These are phyloP conservation scores for Fragilaria crotonensis DNA, from an alignment of 108 stramenopile species.

Conservation along the genomic window DNA sequence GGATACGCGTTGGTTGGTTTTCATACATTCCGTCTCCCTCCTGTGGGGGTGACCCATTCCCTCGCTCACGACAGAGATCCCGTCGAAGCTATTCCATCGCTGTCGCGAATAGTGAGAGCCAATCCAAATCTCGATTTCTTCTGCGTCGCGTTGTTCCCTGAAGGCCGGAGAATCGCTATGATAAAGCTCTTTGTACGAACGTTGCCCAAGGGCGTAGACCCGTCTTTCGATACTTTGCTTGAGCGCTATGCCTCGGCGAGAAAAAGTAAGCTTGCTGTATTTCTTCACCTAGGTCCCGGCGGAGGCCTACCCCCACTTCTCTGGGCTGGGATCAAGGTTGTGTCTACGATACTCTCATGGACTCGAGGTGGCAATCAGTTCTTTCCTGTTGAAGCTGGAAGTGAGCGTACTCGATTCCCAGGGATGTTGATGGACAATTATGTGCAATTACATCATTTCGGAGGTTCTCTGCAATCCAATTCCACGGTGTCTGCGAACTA, in stretches of 20 bases:
- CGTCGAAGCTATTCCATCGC: conserved; percentile 42
- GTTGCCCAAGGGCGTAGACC: conserved; percentile 52
- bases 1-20: conserved; percentile 48
- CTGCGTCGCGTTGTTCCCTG: conserved; percentile 20
- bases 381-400: conserved; percentile 17
- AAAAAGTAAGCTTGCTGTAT: conserved; percentile 32
- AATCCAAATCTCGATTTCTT: conserved; percentile 60
- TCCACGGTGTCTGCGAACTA: conserved; percentile 43
- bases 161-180: conserved; percentile 10
- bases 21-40: conserved; percentile 33
- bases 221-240: conserved; percentile 48
- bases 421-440: conserved; percentile 23
- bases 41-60: conserved; percentile 3
- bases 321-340: conserved; percentile 7
- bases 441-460: conserved; percentile 38
- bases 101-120: conserved; percentile 32
- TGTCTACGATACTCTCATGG: conserved; percentile 1
- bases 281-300: conserved; percentile 38
- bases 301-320: background rate
- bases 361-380: conserved; percentile 10
- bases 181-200: conserved; percentile 47
- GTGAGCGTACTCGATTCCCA: conserved; percentile 29
- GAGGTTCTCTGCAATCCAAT: conserved; percentile 29
- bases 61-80: conserved; percentile 40
- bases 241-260: conserved; percentile 30